A percentile compares a stretch with the other conserved stretches of the same genome.
Evolutionary conservation across 2,329 filamentous ascomycete species (phyloP).

Genomic region (Xylariales sp.): DNA sequence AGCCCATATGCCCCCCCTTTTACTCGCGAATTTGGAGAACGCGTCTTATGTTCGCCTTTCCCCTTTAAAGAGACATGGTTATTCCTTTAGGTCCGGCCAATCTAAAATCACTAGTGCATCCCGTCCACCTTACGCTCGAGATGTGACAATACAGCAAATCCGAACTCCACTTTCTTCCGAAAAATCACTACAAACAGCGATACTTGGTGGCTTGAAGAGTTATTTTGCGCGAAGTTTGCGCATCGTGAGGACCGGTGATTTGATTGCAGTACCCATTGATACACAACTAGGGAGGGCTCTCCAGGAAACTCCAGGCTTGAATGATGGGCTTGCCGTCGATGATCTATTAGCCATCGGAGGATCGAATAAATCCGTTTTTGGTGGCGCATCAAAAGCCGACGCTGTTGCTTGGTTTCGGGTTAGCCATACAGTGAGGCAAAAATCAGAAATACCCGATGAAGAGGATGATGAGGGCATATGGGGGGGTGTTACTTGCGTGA

Average conservation of each 20-base stretch:
- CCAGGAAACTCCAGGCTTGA: slow-evolving; percentile 73
- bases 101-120: slow-evolving; percentile 66
- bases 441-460: slow-evolving; percentile 63
- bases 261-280: slow-evolving; percentile 90
- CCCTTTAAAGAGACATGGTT: slow-evolving; percentile 67
- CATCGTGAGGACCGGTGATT: slow-evolving; percentile 85
- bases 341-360: slow-evolving; percentile 71
- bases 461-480: slow-evolving; percentile 76
- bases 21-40: slow-evolving; percentile 86
- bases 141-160: slow-evolving; percentile 89
- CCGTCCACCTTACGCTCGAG: slow-evolving; percentile 70
- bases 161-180: slow-evolving; percentile 91
- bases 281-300: slow-evolving; percentile 84
- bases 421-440: slow-evolving; percentile 73
- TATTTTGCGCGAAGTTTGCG: slow-evolving; percentile 88
- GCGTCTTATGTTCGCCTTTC: slow-evolving; percentile 84
- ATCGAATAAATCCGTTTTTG: slow-evolving; percentile 52
- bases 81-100: slow-evolving; percentile 64
- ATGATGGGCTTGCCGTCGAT: slow-evolving; percentile 75
- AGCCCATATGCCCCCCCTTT: slow-evolving; percentile 84
- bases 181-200: slow-evolving; percentile 82
- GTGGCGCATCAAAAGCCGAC: slow-evolving; percentile 56
- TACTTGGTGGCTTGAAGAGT: slow-evolving; percentile 87
- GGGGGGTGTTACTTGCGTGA: slow-evolving; percentile 88
- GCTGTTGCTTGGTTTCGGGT: slow-evolving; percentile 94